phyloP scores from a whole-genome alignment of 2,329 filamentous ascomycete genomes.

The Bipolaris bicolor region DNA sequence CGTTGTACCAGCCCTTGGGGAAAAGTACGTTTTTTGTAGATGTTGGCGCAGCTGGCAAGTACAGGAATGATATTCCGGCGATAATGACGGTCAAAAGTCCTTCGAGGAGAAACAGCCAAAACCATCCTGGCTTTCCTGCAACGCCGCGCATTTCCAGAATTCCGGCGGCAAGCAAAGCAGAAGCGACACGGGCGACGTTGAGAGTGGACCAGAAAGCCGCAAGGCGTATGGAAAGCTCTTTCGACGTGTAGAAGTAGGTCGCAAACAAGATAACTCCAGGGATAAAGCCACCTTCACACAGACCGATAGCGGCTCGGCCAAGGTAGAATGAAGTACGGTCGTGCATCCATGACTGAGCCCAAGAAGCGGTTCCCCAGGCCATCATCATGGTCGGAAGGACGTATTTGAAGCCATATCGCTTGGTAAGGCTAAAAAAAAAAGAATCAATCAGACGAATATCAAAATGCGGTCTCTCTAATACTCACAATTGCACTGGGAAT shows the following conservation, averaged over 20 bases:
- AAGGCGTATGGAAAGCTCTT: constrained; percentile 70
- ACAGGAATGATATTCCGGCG: constrained; percentile 38
- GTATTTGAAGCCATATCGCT: constrained; percentile 51
- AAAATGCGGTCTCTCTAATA: background rate
- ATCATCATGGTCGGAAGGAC: constrained; percentile 54
- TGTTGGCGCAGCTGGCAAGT: constrained; percentile 60
- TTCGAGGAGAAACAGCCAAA: constrained; percentile 60
- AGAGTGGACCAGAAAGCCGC: constrained; percentile 74
- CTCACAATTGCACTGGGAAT: constrained; percentile 50
- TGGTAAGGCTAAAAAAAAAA: constrained; percentile 41
- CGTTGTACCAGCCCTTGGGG: constrained; percentile 68
- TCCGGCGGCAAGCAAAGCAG: constrained; percentile 62
- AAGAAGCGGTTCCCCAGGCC: constrained; percentile 55
- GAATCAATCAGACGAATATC: background rate
- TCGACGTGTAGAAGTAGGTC: constrained; percentile 75
- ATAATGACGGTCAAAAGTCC: constrained; percentile 40
- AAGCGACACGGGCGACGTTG: constrained; percentile 60
- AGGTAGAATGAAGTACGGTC: constrained; percentile 54
- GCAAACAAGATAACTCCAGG: constrained; percentile 70
- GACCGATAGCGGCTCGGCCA: constrained; percentile 50
- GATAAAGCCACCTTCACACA: constrained; percentile 60
- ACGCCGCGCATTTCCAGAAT: constrained; percentile 59
- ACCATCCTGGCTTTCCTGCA: constrained; percentile 59
- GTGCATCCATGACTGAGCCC: constrained; percentile 70
- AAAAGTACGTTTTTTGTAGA: constrained; percentile 35